Percentiles rank a stretch among this genome's conserved stretches.
phyloP scores from a whole-genome alignment of 192 early-diverging fungal genomes.

The Linnemannia hyalina region DNA sequence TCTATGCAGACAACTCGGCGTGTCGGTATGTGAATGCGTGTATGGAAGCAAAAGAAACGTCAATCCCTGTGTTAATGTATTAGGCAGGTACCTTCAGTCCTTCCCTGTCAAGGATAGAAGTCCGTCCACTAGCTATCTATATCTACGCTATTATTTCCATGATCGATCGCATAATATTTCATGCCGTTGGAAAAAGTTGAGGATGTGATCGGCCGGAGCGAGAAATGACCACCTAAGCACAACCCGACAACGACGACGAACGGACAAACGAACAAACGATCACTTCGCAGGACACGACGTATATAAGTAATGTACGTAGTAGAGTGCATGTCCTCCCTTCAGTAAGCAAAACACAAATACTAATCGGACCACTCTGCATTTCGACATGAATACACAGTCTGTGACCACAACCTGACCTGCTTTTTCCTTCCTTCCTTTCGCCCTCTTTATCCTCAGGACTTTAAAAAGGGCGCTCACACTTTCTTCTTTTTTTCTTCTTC shows the following conservation, averaged over 20 bases:
- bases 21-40: too few relatives aligned
- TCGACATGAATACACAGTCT: neutral
- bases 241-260: neutral
- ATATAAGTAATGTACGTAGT: too few relatives aligned
- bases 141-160: neutral
- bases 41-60: too few relatives aligned
- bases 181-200: neutral
- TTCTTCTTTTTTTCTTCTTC: slow-evolving; percentile 2
- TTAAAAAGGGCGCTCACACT: neutral
- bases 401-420: neutral
- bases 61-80: too few relatives aligned
- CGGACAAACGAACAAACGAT: neutral
- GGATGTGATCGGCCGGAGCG: slow-evolving; percentile 7
- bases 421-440: neutral
- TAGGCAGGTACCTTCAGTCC: too few relatives aligned
- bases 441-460: neutral
- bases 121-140: neutral
- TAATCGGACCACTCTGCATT: too few relatives aligned
- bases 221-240: too few relatives aligned
- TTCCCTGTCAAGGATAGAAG: too few relatives aligned
- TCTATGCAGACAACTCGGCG: too few relatives aligned
- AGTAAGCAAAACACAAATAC: too few relatives aligned
- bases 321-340: too few relatives aligned
- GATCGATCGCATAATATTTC: neutral
- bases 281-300: neutral